Conservation (phyloP, 2,329 filamentous ascomycete genomes). For the Aspergillus vadensis region DNA sequence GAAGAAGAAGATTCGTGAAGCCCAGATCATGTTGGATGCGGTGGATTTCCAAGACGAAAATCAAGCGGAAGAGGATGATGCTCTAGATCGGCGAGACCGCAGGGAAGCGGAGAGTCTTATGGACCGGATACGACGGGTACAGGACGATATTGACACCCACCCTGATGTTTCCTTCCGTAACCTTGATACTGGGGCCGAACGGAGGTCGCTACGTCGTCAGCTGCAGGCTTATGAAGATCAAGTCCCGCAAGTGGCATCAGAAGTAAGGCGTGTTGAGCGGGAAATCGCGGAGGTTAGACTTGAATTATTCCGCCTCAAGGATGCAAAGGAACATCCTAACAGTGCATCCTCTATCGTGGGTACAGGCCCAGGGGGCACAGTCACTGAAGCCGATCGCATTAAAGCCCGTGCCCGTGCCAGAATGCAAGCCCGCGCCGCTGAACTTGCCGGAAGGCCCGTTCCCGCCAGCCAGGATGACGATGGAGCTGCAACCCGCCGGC, state of each 20-base stretch:
- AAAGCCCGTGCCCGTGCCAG: slow-evolving; percentile 95
- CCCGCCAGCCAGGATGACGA: slow-evolving; percentile 69
- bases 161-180: slow-evolving; percentile 72
- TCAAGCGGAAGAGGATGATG: slow-evolving; percentile 84
- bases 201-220: slow-evolving; percentile 81
- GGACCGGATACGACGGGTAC: slow-evolving; percentile 83
- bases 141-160: slow-evolving; percentile 92
- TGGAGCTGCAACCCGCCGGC: slow-evolving; percentile 74
- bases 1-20: slow-evolving; percentile 89
- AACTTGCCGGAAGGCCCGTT: slow-evolving; percentile 80
- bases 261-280: slow-evolving; percentile 87
- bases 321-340: slow-evolving; percentile 86
- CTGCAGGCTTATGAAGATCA: slow-evolving; percentile 86
- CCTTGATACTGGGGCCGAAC: slow-evolving; percentile 84
- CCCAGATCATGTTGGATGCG: slow-evolving; percentile 89
- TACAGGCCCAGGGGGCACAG: slow-evolving; percentile 83
- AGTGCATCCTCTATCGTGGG: slow-evolving; percentile 81
- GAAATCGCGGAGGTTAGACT: slow-evolving; percentile 88
- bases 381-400: slow-evolving; percentile 91
- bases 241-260: slow-evolving; percentile 86
- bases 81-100: slow-evolving; percentile 84
- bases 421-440: slow-evolving; percentile 97
- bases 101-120: slow-evolving; percentile 94
- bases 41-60: slow-evolving; percentile 96
- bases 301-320: slow-evolving; percentile 89